Base-by-base conservation (phyloP, 768 basidiomycete species). In the Multifurca ochricompacta region DNA sequence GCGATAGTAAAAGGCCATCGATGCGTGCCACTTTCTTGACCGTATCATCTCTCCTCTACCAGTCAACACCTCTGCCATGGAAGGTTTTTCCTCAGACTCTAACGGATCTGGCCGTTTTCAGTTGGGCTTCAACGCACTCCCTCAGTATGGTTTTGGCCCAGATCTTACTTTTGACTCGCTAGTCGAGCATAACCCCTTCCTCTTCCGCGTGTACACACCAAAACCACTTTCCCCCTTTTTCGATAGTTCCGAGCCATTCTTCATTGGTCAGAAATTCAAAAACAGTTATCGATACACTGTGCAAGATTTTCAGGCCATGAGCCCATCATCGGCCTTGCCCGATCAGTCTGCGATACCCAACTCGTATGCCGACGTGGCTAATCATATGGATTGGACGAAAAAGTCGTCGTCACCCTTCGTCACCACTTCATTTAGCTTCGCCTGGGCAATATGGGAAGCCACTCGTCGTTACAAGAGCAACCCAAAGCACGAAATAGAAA, bases 361-460 rank as follows among this genome's bases (percentile, higher is more conserved):
- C 49, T 76, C 78, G 1, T 88, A 85, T 65, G 70, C 70, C 6
- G 87, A 87, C 63, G 82, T 83, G 43, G 77, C 74, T 48, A 74
- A 70, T 58, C 82, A 89, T 63, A 79, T 90, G 79, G 82, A 87
- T 54, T 87, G 85, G 83, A 83, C 83, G 19, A 85, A 82, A n/a
- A 77, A 82, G 56, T 71, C 79, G 4, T 73, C 78, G 18, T 90
- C 87, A 0, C 74, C 80, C 4, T 89, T 79, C 57, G 77, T 89
- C 40, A 85, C 87, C 3, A 77, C 85, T 2, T 87, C 87, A 5
- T 88, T 89, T 66, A 88, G 83, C 70, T 85, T 89, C 60, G 78
- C 77, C 34, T 90, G 87, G 87, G 81, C 85, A 7, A 74, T 89
- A 34, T 90, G 85, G 85, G 87, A 90, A 65, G 87, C 86, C 4